These are phyloP conservation scores for Vaccinium myrtillus DNA, from an alignment of 148 eudicot species.

Conservation along the genomic window DNA sequence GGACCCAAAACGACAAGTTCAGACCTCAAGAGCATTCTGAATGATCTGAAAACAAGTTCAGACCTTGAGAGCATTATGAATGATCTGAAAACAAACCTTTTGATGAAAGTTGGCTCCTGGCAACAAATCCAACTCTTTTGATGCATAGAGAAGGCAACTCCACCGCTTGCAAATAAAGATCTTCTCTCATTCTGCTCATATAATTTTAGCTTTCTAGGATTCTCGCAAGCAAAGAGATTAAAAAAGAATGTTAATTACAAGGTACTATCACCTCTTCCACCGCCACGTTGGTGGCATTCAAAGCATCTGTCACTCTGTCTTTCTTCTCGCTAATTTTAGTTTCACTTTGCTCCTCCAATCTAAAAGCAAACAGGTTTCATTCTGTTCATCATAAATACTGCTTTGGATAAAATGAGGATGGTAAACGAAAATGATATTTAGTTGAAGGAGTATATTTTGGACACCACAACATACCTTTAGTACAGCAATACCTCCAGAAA, in stretches of 20 bases:
- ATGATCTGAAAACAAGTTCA: no score
- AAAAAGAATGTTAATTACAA: constrained; percentile 23
- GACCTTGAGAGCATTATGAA: no score
- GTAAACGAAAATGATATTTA: not conserved
- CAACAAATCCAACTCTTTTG: constrained; percentile 45
- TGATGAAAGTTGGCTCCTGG: constrained; percentile 52
- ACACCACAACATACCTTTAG: constrained; percentile 49
- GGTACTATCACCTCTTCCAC: constrained; percentile 97
- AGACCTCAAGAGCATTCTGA: constrained; percentile 48
- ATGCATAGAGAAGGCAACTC: constrained; percentile 61
- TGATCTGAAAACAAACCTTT: no score
- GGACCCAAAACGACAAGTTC: no score
- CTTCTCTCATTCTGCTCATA: not conserved
- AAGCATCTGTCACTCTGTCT: constrained; percentile 94
- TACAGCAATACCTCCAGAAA: constrained; percentile 94
- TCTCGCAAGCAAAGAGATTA: no score
- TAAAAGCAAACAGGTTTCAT: constrained; percentile 15
- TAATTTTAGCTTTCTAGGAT: not conserved
- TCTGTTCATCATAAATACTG: not conserved
- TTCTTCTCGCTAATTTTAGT: constrained; percentile 93
- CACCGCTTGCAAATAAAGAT: constrained; percentile 35
- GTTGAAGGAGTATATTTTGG: not conserved
- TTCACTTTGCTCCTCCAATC: constrained; percentile 99
- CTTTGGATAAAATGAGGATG: not conserved
- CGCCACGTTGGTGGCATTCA: constrained; percentile 95